These are phyloP conservation scores for Thuidium tamariscinum DNA, from an alignment of 225 moss, liverwort and hornwort genomes.

Conservation along the genomic window DNA sequence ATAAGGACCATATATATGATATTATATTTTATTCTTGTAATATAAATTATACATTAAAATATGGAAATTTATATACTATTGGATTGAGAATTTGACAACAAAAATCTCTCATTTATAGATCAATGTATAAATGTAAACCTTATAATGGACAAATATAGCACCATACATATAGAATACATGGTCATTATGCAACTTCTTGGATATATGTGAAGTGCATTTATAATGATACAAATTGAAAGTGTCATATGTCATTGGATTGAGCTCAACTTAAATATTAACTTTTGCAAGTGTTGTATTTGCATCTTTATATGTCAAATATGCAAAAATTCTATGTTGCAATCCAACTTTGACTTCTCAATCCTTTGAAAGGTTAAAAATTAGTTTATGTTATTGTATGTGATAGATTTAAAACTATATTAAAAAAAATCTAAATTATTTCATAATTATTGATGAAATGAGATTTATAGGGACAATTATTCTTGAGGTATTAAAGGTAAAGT, in stretches of 20 bases:
- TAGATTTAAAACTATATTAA: neutral
- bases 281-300: neutral
- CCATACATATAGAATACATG: fast-evolving
- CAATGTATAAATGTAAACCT: neutral
- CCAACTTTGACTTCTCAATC: too few species aligned
- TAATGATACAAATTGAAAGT: too few species aligned
- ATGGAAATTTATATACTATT: neutral
- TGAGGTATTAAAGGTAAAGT: neutral
- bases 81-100: neutral
- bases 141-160: neutral
- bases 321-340: too few species aligned
- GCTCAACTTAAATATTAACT: too few species aligned
- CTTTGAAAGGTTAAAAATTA: too few species aligned
- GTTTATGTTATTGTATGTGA: neutral
- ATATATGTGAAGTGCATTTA: too few species aligned
- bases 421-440: neutral
- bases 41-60: too few species aligned
- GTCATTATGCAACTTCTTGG: too few species aligned
- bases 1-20: too few species aligned
- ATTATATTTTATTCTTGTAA: too few species aligned
- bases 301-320: neutral
- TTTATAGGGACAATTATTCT: neutral
- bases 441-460: neutral
- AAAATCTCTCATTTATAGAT: neutral
- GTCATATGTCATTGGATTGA: too few species aligned